These are phyloP conservation scores for Fusarium brevicatenulatum DNA, from an alignment of 2,329 filamentous ascomycete genomes.

Conservation along the genomic window DNA sequence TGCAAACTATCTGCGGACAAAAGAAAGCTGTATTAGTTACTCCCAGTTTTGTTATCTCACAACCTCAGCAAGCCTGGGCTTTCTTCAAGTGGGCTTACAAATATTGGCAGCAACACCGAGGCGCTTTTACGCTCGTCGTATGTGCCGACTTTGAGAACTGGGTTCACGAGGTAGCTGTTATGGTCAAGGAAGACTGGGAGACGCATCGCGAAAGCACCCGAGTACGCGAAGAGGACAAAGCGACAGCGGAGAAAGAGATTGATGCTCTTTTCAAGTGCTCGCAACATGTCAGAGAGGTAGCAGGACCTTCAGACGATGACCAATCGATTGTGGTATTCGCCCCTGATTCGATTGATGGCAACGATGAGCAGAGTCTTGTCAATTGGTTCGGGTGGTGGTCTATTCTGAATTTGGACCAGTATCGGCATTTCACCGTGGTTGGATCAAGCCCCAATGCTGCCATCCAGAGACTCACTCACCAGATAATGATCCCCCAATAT, in stretches of 20 bases:
- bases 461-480: constrained; percentile 38
- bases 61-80: constrained; percentile 48
- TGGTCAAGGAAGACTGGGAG: constrained; percentile 23
- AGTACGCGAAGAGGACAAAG: neutral
- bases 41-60: constrained; percentile 54
- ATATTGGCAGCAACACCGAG: constrained; percentile 23
- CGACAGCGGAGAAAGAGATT: constrained; percentile 6
- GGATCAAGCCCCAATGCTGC: constrained; percentile 53
- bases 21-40: constrained; percentile 53
- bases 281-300: constrained; percentile 32
- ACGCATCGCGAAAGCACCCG: neutral
- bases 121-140: constrained; percentile 44
- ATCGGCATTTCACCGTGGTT: constrained; percentile 65
- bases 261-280: constrained; percentile 41
- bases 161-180: constrained; percentile 43
- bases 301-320: constrained; percentile 20
- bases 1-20: constrained; percentile 46
- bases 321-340: constrained; percentile 56
- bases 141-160: constrained; percentile 46
- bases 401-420: constrained; percentile 58
- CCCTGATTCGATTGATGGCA: constrained; percentile 60
- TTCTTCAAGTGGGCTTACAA: constrained; percentile 52
- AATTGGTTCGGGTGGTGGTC: constrained; percentile 73
- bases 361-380: constrained; percentile 70
- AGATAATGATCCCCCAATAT: constrained; percentile 47